Evolutionary conservation across 2,329 filamentous ascomycete species (phyloP).

Genomic region (Exophiala calicioides): DNA sequence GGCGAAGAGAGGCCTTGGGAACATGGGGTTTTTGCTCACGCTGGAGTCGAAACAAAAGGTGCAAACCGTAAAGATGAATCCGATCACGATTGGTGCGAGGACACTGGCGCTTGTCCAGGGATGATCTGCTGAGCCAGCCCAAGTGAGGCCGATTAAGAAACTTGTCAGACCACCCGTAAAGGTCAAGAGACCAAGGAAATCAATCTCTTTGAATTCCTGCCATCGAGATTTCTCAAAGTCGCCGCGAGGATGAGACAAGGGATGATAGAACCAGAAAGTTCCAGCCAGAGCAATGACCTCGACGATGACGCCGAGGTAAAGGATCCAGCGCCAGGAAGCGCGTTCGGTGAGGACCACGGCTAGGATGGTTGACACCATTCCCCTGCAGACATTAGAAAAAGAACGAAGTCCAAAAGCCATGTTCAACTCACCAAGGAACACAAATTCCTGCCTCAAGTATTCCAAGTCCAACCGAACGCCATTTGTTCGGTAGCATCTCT

Average conservation of each 20-base stretch:
- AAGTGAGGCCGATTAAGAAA: slow-evolving; percentile 48
- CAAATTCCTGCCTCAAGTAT: too few species aligned
- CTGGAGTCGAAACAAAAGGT: too few species aligned
- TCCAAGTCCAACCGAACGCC: too few species aligned
- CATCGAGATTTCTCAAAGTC: slow-evolving; percentile 32
- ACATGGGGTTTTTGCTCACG: too few species aligned
- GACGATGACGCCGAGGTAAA: slow-evolving; percentile 35
- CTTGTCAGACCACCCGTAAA: slow-evolving; percentile 44
- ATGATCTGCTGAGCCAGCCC: slow-evolving; percentile 42
- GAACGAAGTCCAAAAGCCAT: neutral
- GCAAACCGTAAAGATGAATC: too few species aligned
- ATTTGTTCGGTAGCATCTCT: slow-evolving; percentile 41
- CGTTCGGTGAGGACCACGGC: slow-evolving; percentile 47
- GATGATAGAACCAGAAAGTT: slow-evolving; percentile 51
- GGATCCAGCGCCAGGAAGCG: slow-evolving; percentile 54
- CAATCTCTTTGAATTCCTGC: slow-evolving; percentile 47
- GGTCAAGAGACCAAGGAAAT: slow-evolving; percentile 49
- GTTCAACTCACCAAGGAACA: too few species aligned
- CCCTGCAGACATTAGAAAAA: neutral
- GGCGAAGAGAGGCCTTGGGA: too few species aligned
- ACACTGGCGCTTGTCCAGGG: slow-evolving; percentile 45
- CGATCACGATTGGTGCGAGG: slow-evolving; percentile 40
- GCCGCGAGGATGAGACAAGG: slow-evolving; percentile 51
- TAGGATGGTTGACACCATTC: slow-evolving; percentile 46
- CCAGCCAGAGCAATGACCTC: slow-evolving; percentile 30